Conservation (phyloP, 2,329 filamentous ascomycete species). For the Alternaria arborescens region DNA sequence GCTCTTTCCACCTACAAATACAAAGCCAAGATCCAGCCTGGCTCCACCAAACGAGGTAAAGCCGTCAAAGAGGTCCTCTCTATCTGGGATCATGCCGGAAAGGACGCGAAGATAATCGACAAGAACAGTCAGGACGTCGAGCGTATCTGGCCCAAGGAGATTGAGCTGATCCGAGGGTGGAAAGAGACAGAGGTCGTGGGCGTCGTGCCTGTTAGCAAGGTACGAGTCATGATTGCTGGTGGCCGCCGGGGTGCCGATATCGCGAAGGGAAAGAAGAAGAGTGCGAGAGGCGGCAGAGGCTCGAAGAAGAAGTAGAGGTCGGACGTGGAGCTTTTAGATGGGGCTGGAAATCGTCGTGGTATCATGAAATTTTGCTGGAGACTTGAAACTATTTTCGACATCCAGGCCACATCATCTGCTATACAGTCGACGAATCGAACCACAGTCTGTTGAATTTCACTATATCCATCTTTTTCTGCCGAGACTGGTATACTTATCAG, state of each 20-base stretch:
- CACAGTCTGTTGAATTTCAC: not conserved
- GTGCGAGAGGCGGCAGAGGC: conserved; percentile 41
- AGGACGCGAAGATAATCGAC: conserved; percentile 56
- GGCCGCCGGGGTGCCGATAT: conserved; percentile 41
- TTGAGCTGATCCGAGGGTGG: conserved; percentile 82
- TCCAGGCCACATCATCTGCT: not conserved
- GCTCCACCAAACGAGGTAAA: conserved; percentile 90
- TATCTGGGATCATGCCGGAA: conserved; percentile 75
- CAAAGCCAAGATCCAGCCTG: conserved; percentile 93
- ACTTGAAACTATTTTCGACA: not conserved
- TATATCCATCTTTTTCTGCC: not conserved
- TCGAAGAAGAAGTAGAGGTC: conserved; percentile 37
- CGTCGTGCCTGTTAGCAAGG: conserved; percentile 79
- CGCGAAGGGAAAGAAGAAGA: conserved; percentile 42
- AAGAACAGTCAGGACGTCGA: conserved; percentile 65
- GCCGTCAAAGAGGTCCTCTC: conserved; percentile 90
- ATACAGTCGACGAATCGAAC: not conserved
- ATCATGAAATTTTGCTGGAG: not conserved
- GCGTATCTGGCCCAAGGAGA: conserved; percentile 83
- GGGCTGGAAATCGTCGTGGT: not conserved
- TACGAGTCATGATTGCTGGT: conserved; percentile 76
- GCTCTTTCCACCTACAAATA: conserved; percentile 80
- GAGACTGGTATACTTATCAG: not conserved
- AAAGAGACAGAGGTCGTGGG: conserved; percentile 86
- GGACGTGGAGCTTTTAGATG: not conserved